Base-by-base conservation (phyloP, 2,329 filamentous ascomycete species). In the Ophiostoma australiae region DNA sequence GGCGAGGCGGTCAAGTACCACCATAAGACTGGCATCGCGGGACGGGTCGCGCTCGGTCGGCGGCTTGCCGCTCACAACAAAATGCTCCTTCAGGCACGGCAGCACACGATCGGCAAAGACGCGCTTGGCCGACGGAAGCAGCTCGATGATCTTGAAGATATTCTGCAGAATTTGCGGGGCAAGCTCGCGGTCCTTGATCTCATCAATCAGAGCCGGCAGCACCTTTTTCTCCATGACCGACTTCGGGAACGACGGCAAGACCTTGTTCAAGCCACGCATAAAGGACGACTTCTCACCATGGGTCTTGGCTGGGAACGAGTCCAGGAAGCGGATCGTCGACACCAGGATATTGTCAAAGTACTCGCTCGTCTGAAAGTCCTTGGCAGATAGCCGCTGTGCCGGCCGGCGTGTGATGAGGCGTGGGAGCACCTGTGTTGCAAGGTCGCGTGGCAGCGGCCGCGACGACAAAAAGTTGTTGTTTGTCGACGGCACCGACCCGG, bases 341-440 rank as follows among this genome's bases (percentile, higher is more conserved):
- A 99, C 93, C 4, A 99, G 84, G 66, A 98, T 92, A 77, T 98
- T 99, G 80, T 99, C 93, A 78, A 99, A 99, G 78, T 96, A 99
- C 75, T 92, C 90, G 77, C 93, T 96, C 79, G 97, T 89, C 78
- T 99, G 95, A 75, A 99, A 98, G 76, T 97, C 94, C 70, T 87
- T 89, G 4, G 94, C 93, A 35, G 89, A 93, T 82, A 98, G 87
- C 65, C 95, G 88, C 78, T 97, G 92, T 3, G 93, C 93, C 2
- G 95, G 93, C 70, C 93, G 85, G 73, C 95, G 86, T 0, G 94
- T 95, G 71, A 99, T 94, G 65, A 99, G 86, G 35, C 91, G 86
- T 2, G 95, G 93, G 4, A 99, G 82, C 0, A 98, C 91, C 73
- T 91, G 87, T 23, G 85, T 85, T 11, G 88, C 83, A 17, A 99